These are phyloP conservation scores for Magnaporthiopsis rhizophila DNA, from an alignment of 2,329 filamentous ascomycete genomes.

Conservation along the genomic window DNA sequence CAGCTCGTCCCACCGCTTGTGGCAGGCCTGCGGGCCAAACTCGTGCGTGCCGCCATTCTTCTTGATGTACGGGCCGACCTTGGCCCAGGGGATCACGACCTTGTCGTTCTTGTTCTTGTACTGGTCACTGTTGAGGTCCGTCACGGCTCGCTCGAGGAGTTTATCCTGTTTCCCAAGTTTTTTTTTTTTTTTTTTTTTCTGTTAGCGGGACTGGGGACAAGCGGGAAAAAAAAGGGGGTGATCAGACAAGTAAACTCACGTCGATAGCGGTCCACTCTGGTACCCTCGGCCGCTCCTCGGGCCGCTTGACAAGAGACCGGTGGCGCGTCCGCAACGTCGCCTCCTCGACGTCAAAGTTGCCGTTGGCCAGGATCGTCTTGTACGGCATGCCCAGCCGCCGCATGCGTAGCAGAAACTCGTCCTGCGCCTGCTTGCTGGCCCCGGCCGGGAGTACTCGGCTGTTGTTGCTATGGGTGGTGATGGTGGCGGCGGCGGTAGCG, in stretches of 20 bases:
- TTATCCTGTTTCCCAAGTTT: background rate
- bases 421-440: background rate
- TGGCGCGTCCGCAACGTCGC: constrained; percentile 64
- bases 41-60: constrained; percentile 46
- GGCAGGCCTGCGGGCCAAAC: constrained; percentile 52
- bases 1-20: constrained; percentile 48
- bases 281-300: constrained; percentile 53
- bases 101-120: background rate
- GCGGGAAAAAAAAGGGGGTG: too few relatives aligned
- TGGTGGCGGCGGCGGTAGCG: too few relatives aligned
- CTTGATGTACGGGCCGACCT: constrained; percentile 45
- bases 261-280: constrained; percentile 57
- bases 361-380: background rate
- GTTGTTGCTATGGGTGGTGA: background rate
- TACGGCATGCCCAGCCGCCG: background rate
- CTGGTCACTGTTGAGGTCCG: background rate
- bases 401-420: background rate
- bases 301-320: constrained; percentile 56
- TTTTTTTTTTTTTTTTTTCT: background rate
- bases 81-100: constrained; percentile 43
- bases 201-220: background rate
- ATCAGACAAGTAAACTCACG: constrained; percentile 38
- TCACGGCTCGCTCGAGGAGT: background rate
- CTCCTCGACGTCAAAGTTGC: constrained; percentile 41
- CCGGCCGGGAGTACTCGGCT: background rate